Conservation (phyloP, 2,329 filamentous ascomycete species). For the Acrocalymma vagum region DNA sequence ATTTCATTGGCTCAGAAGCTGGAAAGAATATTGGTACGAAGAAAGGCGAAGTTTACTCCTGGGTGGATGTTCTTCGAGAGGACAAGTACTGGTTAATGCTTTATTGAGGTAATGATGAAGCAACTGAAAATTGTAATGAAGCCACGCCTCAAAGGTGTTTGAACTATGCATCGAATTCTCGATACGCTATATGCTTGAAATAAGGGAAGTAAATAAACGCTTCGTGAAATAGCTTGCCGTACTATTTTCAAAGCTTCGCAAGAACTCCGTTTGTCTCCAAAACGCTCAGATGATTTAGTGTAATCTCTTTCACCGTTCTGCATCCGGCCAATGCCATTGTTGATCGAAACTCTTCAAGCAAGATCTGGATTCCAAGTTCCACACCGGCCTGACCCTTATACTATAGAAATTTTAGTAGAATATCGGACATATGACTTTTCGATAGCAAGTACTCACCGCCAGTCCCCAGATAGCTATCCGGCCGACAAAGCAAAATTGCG, state of each 20-base stretch:
- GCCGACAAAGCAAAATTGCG: constrained; percentile 60
- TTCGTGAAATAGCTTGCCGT: too few relatives aligned
- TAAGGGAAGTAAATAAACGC: too few relatives aligned
- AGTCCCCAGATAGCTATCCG: constrained; percentile 60
- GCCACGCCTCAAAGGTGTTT: too few relatives aligned
- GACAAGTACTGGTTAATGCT: constrained; percentile 19
- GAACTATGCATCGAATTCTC: too few relatives aligned
- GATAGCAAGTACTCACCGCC: constrained; percentile 41
- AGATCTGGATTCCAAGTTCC: constrained; percentile 54
- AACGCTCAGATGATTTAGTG: constrained; percentile 17
- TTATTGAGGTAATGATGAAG: too few relatives aligned
- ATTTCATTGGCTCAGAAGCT: too few relatives aligned
- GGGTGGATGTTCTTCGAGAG: constrained; percentile 16
- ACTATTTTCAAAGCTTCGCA: too few relatives aligned
- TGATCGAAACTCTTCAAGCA: constrained; percentile 38
- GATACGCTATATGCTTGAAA: too few relatives aligned
- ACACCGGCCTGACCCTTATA: constrained; percentile 49
- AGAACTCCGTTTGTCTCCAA: constrained; percentile 15
- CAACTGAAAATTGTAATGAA: too few relatives aligned
- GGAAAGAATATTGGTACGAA: neutral
- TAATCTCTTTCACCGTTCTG: constrained; percentile 14
- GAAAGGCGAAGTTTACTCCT: constrained; percentile 10
- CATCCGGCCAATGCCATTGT: constrained; percentile 39
- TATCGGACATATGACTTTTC: neutral
- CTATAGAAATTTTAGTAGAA: constrained; percentile 22